Evolutionary conservation across 2,329 filamentous ascomycete species (phyloP), one percentile per base, ranked within the genome.

Genomic region (Phaeosphaeria sp.): DNA sequence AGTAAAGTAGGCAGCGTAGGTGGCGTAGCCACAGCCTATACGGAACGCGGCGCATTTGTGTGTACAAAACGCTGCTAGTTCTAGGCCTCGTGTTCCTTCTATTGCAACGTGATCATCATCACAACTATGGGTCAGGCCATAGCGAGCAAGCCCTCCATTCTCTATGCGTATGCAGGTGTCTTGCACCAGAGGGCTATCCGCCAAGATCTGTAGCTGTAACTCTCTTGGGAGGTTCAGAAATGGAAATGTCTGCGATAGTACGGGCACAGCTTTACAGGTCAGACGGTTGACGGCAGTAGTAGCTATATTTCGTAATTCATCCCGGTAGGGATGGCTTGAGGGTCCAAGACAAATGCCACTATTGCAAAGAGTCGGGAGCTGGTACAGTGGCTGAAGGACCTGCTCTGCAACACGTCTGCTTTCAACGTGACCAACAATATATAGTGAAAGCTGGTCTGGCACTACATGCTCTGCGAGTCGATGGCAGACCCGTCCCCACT

Each of bases 381-480:
- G 46, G 46, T 18, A 20, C 23, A 49, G 46, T 17, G 46, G 25
- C 25, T 49, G 46, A n/a, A 33, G 23, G 13, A 49, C 18, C 18
- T 13, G 46, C 46, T 49, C 27, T 18, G 46, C 46, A 36, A 21
- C 46, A 1, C 1, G 25, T 18, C 3, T 49, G 18, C 46, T 13
- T 21, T 49, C 23, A 5, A 49, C 46, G 36, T 49, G 46, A n/a
- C 27, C 11, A n/a, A 49, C 25, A 36, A 49, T 2, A 25, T 49
- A 49, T 4, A 49, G 25, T 21, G 23, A 20, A 4, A 49, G 25
- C 18, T 49, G n/a, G 27, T 13, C 25, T 49, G 46, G 15, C 23
- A 49, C 18, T 33, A 36, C 18, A 13, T 49, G 46, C 46, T 33
- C 46, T 49, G 46, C 46, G 27, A 49, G 25, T 49, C 46, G 25